Evolutionary conservation across 2,329 filamentous ascomycete genomes (phyloP).

Genomic region (Claviceps pazoutovae): DNA sequence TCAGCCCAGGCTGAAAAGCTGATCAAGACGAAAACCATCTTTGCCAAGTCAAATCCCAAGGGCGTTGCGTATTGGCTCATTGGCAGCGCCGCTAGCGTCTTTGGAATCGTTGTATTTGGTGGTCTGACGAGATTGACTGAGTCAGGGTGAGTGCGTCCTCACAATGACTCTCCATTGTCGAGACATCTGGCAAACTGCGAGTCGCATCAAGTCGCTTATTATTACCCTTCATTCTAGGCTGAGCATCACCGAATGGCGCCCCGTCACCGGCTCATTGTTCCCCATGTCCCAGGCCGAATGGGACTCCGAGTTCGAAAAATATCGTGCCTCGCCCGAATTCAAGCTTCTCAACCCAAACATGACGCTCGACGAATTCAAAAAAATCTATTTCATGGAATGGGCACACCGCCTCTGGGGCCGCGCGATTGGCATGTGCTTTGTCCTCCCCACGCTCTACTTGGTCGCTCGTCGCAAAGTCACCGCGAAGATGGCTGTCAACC

Average conservation of each 20-base stretch:
- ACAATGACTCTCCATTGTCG: background rate
- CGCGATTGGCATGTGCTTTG: conserved; percentile 78
- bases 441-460: conserved; percentile 80
- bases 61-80: conserved; percentile 84
- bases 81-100: conserved; percentile 82
- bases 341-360: conserved; percentile 84
- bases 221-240: conserved; percentile 38
- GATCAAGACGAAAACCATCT: conserved; percentile 26
- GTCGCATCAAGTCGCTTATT: background rate
- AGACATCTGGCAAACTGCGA: background rate
- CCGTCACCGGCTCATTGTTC: conserved; percentile 82
- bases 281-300: conserved; percentile 68
- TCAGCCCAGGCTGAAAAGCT: conserved; percentile 9
- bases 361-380: conserved; percentile 87
- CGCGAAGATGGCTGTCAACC: conserved; percentile 58
- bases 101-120: conserved; percentile 92
- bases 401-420: conserved; percentile 88
- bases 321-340: conserved; percentile 86
- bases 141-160: conserved; percentile 54
- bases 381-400: conserved; percentile 99
- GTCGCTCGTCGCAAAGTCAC: conserved; percentile 68
- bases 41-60: conserved; percentile 55
- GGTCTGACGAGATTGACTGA: conserved; percentile 89
- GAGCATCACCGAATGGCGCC: conserved; percentile 97
- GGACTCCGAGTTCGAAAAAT: conserved; percentile 87